A percentile compares a stretch with the other conserved stretches of the same genome.
Evolutionary conservation across 2,329 filamentous ascomycete genomes (phyloP).

Genomic region (Tolypocladium capitatum): DNA sequence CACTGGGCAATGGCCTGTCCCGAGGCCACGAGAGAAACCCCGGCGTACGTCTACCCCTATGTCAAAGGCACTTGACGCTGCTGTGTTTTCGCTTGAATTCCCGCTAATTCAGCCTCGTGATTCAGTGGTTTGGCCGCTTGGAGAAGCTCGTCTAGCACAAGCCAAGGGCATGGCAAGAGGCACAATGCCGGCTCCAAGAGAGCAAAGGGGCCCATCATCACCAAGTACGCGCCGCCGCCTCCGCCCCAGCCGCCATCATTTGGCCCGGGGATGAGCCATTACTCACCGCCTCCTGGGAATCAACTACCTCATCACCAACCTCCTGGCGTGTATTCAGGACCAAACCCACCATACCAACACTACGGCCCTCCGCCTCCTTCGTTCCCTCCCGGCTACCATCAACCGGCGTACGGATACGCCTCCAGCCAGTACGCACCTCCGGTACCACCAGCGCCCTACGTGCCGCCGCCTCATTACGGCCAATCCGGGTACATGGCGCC

Average conservation of each 20-base stretch:
- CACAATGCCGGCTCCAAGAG: conserved; percentile 18
- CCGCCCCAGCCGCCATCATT: conserved; percentile 7
- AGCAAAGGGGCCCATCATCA: conserved; percentile 20
- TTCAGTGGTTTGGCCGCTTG: conserved; percentile 22
- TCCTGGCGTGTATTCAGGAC: conserved; percentile 3
- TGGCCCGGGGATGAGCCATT: conserved; percentile 4
- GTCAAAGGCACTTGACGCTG: not conserved
- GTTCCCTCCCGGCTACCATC: conserved; percentile 13
- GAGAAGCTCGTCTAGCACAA: conserved; percentile 18
- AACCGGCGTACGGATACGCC: conserved; percentile 10
- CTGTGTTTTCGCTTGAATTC: not conserved
- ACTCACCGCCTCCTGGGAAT: conserved; percentile 12
- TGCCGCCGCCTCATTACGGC: not conserved
- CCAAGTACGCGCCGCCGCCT: conserved; percentile 19
- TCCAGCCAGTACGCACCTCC: conserved; percentile 4
- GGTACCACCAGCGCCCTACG: not conserved
- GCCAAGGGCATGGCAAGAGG: conserved; percentile 13
- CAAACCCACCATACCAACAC: not conserved
- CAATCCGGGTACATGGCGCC: conserved; percentile 1
- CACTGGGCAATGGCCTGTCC: conserved; percentile 43
- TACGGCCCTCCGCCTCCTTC: conserved; percentile 3
- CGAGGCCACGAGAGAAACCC: conserved; percentile 31
- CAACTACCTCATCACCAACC: conserved; percentile 12
- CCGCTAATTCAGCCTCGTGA: conserved; percentile 3
- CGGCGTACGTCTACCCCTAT: conserved; percentile 24